Evolutionary conservation across 441 rosid species (phyloP).

Genomic region (Gossypium aridum): DNA sequence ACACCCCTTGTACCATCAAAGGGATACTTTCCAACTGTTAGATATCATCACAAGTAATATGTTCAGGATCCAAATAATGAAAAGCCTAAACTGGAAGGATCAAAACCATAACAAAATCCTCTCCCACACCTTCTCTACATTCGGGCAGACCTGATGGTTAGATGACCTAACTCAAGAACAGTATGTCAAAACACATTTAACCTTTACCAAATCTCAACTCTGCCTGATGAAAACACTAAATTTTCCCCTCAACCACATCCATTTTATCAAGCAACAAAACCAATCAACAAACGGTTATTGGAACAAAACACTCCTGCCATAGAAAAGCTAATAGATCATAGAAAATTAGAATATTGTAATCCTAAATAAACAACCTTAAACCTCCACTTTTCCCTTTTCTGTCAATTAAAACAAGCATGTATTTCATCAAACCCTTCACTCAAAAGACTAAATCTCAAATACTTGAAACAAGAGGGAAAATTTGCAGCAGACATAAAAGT

Average conservation of each 20-base stretch:
- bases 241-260: background rate
- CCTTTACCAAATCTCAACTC: background rate
- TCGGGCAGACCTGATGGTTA: background rate
- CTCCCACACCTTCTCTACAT: background rate
- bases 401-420: constrained; percentile 11
- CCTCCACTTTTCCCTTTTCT: background rate
- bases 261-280: background rate
- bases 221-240: background rate
- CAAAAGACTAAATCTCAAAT: constrained; percentile 7
- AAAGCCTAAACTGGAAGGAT: background rate
- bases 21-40: constrained; percentile 59
- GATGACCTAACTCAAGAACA: background rate
- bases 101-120: background rate
- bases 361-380: background rate
- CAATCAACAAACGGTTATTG: background rate
- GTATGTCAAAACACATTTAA: background rate
- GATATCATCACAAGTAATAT: constrained; percentile 18
- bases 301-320: background rate
- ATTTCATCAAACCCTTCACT: constrained; percentile 15
- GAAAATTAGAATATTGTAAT: background rate
- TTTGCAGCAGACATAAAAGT: background rate
- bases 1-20: constrained; percentile 60
- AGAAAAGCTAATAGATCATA: background rate
- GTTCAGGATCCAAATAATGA: background rate
- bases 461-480: background rate